These are phyloP conservation scores for Camelina neglecta DNA, from an alignment of 345 rosid species.

Conservation along the genomic window DNA sequence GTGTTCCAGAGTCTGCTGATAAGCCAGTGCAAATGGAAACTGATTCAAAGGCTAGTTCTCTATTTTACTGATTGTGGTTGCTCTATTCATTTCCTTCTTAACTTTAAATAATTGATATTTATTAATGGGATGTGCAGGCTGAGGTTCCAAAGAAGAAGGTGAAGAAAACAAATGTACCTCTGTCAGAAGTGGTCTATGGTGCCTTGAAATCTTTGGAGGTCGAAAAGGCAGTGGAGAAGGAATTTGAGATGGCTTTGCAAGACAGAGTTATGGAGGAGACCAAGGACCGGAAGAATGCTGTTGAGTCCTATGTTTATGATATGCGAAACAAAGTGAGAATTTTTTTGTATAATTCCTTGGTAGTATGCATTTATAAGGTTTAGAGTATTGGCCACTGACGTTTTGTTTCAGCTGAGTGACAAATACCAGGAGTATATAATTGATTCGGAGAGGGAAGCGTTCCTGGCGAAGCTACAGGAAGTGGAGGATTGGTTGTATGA, in stretches of 20 bases:
- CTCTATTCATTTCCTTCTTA: neutral
- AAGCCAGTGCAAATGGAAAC: constrained; percentile 86
- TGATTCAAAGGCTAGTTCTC: constrained; percentile 63
- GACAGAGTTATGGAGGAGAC: constrained; percentile 99
- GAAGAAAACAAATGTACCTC: constrained; percentile 80
- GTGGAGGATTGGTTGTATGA: constrained; percentile 97
- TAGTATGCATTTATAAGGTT: neutral
- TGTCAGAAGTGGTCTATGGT: constrained; percentile 79
- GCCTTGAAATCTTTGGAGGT: constrained; percentile 68
- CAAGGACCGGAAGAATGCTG: constrained; percentile 95
- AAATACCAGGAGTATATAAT: constrained; percentile 79
- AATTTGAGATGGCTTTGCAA: constrained; percentile 98
- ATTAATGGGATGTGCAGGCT: constrained; percentile 47
- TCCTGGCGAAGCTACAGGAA: constrained; percentile 68
- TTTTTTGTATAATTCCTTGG: neutral
- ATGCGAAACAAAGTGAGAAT: constrained; percentile 87
- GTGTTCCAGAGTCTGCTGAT: constrained; percentile 73
- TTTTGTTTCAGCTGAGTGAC: constrained; percentile 65
- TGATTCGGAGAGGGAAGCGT: constrained; percentile 69
- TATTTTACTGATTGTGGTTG: neutral
- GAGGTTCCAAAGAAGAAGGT: constrained; percentile 94
- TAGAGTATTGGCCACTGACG: neutral
- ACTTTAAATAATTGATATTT: constrained; percentile 3
- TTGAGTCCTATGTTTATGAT: constrained; percentile 94
- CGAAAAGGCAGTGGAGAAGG: constrained; percentile 90